Base-by-base conservation (phyloP, 257 asterid species). In the Echium plantagineum region DNA sequence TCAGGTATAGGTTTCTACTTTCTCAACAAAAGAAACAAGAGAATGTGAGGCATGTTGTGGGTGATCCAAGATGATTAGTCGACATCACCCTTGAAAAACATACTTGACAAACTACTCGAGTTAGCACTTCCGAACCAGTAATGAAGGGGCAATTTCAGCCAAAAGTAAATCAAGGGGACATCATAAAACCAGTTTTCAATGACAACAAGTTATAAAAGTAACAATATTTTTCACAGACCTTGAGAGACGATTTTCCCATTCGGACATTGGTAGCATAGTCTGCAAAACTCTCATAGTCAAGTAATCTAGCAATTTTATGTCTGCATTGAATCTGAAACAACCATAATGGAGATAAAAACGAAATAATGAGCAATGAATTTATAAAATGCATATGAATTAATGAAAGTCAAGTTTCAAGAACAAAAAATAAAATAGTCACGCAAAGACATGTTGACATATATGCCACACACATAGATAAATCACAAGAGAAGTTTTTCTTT, bases 241-340 rank as follows among this genome's bases (percentile, higher is more conserved):
- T 91, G 7, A 84, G 35, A 5, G 94, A 83, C 47, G 96, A 82
- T 58, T 73, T 78, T 65, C 90, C 94, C 98, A 91, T 91, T 69
- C 98, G 81, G 59, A 16, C 69, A 66, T 76, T 74, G 22, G 71
- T 71, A 64, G 90, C 85, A 78, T 85, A 88, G 42, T 86, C 94
- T 21, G 96, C 97, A 81, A 77, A 91, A 70, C 77, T 88, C 32
- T 67, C 59, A 75, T 80, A 89, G 64, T 96, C 98, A 72, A 91
- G 98, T 80, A 91, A 78, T 72, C 97, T 82, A 68, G 97, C 93
- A 56, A 84, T 78, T 68, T 83, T 91, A 64, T 91, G 97, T 63
- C 98, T 86, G 71, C 79, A 53, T 70, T 79, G 90, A 74, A 88
- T 73, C 98, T 91, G 91, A 72, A 74, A 74, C 15, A 5, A 19